Evolutionary conservation across 2,329 filamentous ascomycete species (phyloP).

Genomic region (Cyclaneusma minus): DNA sequence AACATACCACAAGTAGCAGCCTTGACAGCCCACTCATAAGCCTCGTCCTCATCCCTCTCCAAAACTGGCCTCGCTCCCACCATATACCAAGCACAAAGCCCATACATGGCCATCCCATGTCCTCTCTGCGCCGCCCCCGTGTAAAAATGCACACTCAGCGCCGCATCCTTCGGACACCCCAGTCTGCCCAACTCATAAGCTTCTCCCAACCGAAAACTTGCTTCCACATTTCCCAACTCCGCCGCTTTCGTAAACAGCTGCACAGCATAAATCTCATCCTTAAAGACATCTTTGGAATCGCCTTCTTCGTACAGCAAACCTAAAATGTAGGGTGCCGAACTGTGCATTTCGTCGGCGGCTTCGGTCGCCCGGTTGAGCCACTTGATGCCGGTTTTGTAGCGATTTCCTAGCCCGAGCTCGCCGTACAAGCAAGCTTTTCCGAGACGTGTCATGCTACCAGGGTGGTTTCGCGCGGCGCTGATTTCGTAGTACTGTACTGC

Average conservation of each 20-base stretch:
- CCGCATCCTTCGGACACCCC: slow-evolving; percentile 77
- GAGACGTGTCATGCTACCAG: slow-evolving; percentile 84
- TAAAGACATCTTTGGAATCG: slow-evolving; percentile 89
- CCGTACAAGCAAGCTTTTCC: slow-evolving; percentile 81
- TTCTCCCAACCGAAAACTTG: slow-evolving; percentile 80
- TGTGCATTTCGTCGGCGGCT: slow-evolving; percentile 81
- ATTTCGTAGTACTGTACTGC: slow-evolving; percentile 87
- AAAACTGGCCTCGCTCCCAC: slow-evolving; percentile 83
- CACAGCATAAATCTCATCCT: slow-evolving; percentile 77
- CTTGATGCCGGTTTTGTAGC: slow-evolving; percentile 82
- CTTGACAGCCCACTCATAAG: slow-evolving; percentile 86
- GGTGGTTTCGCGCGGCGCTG: slow-evolving; percentile 85
- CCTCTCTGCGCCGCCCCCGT: slow-evolving; percentile 78
- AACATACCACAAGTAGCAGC: slow-evolving; percentile 71
- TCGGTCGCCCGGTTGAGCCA: slow-evolving; percentile 93
- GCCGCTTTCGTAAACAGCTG: slow-evolving; percentile 91
- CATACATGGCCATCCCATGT: slow-evolving; percentile 89
- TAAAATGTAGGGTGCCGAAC: slow-evolving; percentile 80
- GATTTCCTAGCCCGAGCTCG: slow-evolving; percentile 69
- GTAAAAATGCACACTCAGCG: slow-evolving; percentile 93
- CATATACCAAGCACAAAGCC: slow-evolving; percentile 96
- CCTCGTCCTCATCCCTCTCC: slow-evolving; percentile 90
- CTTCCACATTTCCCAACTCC: slow-evolving; percentile 76
- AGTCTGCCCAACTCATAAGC: slow-evolving; percentile 89
- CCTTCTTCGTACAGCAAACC: slow-evolving; percentile 79